Conservation (phyloP, 2,329 filamentous ascomycete species). For the Chrysoporthe cubensis region DNA sequence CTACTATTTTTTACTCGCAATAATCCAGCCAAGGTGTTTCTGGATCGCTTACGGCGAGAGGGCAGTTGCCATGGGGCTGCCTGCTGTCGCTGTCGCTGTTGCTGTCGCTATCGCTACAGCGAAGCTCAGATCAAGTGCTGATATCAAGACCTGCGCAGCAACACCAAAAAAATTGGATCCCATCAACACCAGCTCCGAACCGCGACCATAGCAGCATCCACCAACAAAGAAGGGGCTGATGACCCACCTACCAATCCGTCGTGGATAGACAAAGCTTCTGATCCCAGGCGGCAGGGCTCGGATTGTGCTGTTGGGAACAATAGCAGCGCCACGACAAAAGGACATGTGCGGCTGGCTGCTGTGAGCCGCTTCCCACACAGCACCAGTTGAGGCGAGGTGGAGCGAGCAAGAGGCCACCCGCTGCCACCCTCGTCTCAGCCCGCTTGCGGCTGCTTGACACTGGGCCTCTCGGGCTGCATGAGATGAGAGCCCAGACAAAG, state of each 20-base stretch:
- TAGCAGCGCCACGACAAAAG: slow-evolving; percentile 15
- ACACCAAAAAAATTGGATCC: neutral
- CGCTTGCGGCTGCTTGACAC: neutral
- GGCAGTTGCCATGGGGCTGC: neutral
- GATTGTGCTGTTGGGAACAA: slow-evolving; percentile 25
- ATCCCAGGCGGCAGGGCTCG: neutral
- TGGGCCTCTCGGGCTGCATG: neutral
- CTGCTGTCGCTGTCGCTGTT: neutral
- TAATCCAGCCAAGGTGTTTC: too few relatives aligned
- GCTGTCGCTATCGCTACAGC: neutral
- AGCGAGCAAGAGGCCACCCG: neutral
- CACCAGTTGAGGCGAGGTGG: neutral
- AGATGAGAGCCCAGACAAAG: slow-evolving; percentile 28
- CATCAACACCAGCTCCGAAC: neutral
- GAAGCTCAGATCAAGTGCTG: neutral
- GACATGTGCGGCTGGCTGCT: slow-evolving; percentile 6
- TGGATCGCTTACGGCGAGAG: neutral
- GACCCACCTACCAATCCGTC: neutral
- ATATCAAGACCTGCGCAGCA: neutral
- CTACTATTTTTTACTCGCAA: too few relatives aligned
- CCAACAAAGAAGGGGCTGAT: neutral
- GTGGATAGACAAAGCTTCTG: neutral
- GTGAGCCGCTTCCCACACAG: neutral
- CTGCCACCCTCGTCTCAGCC: slow-evolving; percentile 7
- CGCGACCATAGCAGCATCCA: neutral